phyloP scores from a whole-genome alignment of 306 rosid species.

The Cucumis hystrix region DNA sequence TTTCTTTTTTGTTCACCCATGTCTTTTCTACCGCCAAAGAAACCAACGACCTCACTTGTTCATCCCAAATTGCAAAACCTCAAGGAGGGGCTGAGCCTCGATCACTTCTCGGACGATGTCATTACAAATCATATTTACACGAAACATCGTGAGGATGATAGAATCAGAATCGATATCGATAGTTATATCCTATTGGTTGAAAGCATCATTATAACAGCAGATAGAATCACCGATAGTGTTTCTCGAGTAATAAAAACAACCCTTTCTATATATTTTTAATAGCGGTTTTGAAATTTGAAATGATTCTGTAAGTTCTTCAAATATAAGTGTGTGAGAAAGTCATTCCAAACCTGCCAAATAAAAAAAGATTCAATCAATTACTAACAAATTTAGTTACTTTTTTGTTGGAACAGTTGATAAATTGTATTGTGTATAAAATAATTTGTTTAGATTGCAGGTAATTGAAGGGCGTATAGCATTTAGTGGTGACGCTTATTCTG shows the following conservation, averaged over 20 bases:
- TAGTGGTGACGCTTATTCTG: background rate
- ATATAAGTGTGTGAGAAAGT: background rate
- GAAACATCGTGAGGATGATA: background rate
- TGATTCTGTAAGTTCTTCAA: background rate
- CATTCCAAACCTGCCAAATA: background rate
- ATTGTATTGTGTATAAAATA: background rate
- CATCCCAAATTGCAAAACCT: background rate
- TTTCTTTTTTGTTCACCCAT: background rate
- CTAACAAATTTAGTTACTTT: background rate
- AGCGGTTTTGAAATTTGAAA: too few species aligned
- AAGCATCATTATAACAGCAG: background rate
- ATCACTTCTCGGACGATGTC: background rate
- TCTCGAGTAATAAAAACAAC: background rate
- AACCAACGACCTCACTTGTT: background rate
- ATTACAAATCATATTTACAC: background rate
- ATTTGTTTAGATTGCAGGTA: background rate
- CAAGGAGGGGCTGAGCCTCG: background rate
- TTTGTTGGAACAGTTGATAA: background rate
- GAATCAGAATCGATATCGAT: background rate
- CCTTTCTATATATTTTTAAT: background rate
- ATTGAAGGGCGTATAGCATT: conserved; percentile 1
- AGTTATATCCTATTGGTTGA: background rate
- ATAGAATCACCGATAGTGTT: background rate
- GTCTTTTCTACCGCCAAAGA: background rate
- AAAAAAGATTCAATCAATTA: background rate